Conservation (phyloP, 192 early-diverging fungal genomes). For the Blastocladiella britannica region DNA sequence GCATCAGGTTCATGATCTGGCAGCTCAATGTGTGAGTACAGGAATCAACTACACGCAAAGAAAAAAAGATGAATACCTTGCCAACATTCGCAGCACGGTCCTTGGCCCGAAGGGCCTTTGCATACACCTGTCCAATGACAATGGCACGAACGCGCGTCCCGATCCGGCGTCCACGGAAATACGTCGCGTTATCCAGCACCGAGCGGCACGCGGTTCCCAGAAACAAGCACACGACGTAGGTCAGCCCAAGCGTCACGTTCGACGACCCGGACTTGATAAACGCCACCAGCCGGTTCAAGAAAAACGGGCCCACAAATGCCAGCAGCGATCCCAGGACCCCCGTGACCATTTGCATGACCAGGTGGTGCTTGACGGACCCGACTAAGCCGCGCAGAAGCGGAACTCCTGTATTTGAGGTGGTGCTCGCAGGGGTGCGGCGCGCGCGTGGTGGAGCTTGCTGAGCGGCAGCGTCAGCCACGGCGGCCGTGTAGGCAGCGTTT, state of each 20-base stretch:
- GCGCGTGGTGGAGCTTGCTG: neutral
- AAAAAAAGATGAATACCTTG: no score
- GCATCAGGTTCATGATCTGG: conserved; percentile 1
- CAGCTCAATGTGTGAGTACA: no score
- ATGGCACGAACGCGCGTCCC: conserved; percentile 17
- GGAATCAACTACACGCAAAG: no score
- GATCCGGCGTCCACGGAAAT: conserved; percentile 4
- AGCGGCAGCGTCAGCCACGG: neutral
- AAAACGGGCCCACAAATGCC: neutral
- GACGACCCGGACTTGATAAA: neutral
- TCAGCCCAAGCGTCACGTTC: neutral
- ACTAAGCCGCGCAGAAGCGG: no score
- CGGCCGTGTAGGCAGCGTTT: neutral
- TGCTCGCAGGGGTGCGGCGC: no score
- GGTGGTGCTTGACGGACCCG: neutral
- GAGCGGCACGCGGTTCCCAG: neutral
- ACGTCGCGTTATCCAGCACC: neutral
- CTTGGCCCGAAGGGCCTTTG: conserved; percentile 13
- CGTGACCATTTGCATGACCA: neutral
- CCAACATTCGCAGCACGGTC: neutral
- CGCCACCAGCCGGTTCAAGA: neutral
- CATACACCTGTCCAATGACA: conserved; percentile 22
- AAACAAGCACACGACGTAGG: neutral
- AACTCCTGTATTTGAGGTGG: no score
- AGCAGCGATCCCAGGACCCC: neutral